phyloP scores from a whole-genome alignment of 306 rosid genomes.

The Medicago lupulina region DNA sequence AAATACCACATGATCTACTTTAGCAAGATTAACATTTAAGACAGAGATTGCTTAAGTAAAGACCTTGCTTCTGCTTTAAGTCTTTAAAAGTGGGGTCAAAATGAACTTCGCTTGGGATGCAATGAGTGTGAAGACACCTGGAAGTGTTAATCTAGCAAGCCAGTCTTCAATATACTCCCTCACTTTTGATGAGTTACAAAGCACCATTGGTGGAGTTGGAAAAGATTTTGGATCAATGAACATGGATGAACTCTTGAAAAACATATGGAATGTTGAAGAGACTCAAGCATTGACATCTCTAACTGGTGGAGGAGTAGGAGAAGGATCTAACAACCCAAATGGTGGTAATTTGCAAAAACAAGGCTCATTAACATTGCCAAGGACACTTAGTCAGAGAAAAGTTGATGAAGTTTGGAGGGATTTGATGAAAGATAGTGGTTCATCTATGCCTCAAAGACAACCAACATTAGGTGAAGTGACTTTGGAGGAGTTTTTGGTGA shows the following conservation, averaged over 20 bases:
- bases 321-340: conserved; percentile 36
- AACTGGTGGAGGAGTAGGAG: conserved; percentile 39
- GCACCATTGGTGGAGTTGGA: conserved; percentile 71
- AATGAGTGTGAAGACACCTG: conserved; percentile 49
- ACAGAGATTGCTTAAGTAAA: conserved; percentile 46
- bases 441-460: conserved; percentile 70
- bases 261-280: conserved; percentile 92
- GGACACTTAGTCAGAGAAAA: conserved; percentile 89
- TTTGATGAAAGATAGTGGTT: conserved; percentile 58
- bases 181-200: conserved; percentile 93
- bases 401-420: conserved; percentile 97
- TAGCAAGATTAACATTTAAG: conserved; percentile 50
- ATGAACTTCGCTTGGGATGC: conserved; percentile 68
- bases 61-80: conserved; percentile 46
- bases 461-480: conserved; percentile 91
- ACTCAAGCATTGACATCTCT: conserved; percentile 61
- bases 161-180: conserved; percentile 82
- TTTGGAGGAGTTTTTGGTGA: conserved; percentile 83
- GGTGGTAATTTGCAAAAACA: conserved; percentile 82
- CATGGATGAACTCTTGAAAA: conserved; percentile 96
- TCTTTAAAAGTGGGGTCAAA: conserved; percentile 58
- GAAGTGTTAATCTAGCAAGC: conserved; percentile 54
- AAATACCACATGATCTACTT: conserved; percentile 44
- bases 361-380: conserved; percentile 87
- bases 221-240: conserved; percentile 98